These are phyloP conservation scores for Candida pseudoglaebosa DNA, from an alignment of 805 yeast genomes.

Conservation along the genomic window DNA sequence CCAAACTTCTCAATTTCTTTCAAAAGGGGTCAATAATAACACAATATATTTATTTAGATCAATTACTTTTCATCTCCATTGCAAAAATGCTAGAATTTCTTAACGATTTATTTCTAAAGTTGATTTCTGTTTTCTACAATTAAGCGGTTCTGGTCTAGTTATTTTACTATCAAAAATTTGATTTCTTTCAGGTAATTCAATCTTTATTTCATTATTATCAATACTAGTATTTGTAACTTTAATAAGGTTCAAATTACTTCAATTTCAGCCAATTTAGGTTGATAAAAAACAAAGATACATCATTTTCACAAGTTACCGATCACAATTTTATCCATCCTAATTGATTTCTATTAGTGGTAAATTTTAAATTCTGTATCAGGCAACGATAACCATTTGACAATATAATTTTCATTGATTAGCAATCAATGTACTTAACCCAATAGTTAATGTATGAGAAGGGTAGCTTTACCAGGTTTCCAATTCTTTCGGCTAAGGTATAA, in stretches of 20 bases:
- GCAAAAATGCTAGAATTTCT: slow-evolving; percentile 86
- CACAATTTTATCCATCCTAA: slow-evolving; percentile 86
- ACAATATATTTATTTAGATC: slow-evolving; percentile 78
- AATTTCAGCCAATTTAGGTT: slow-evolving; percentile 92
- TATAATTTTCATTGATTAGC: slow-evolving; percentile 69
- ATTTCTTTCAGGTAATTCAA: slow-evolving; percentile 56
- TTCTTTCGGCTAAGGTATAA: slow-evolving; percentile 54
- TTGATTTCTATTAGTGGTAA: slow-evolving; percentile 80
- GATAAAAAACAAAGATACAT: slow-evolving; percentile 88
- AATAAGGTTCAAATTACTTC: slow-evolving; percentile 88
- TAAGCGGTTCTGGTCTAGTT: slow-evolving; percentile 93
- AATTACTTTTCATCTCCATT: slow-evolving; percentile 93
- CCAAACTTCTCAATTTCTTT: slow-evolving; percentile 97
- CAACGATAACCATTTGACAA: slow-evolving; percentile 61
- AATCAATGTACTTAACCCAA: slow-evolving; percentile 83
- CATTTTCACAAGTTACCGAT: slow-evolving; percentile 91
- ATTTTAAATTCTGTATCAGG: slow-evolving; percentile 89
- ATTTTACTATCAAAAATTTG: slow-evolving; percentile 64
- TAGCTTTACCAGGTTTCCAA: slow-evolving; percentile 89
- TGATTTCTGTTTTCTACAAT: slow-evolving; percentile 72
- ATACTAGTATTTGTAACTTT: slow-evolving; percentile 55
- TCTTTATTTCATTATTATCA: slow-evolving; percentile 63
- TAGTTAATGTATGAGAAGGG: slow-evolving; percentile 79
- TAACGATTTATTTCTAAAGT: slow-evolving; percentile 74
- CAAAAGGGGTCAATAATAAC: slow-evolving; percentile 89